Percentiles rank a stretch among this genome's conserved stretches.
Conservation (phyloP, 1,284 basidiomycete genomes). For the Mycena sp. region DNA sequence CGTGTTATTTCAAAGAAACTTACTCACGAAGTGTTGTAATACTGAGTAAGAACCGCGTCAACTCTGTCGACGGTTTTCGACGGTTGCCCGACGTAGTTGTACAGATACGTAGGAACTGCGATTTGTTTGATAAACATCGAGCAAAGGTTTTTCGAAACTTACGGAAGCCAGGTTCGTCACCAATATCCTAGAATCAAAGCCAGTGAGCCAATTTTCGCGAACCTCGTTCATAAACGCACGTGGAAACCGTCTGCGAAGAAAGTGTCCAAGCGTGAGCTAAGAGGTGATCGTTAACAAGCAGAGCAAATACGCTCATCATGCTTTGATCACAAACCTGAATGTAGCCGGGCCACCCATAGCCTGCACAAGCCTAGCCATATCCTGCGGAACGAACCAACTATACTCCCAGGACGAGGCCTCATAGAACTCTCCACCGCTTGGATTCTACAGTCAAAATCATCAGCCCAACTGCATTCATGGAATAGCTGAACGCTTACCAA, state of each 20-base stretch:
- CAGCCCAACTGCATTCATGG: not conserved
- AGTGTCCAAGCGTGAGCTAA: conserved; percentile 26
- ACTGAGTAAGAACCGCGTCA: conserved; percentile 6
- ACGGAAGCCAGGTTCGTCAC: conserved; percentile 31
- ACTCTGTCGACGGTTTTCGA: conserved; percentile 29
- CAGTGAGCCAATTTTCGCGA: not conserved
- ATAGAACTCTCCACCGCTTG: conserved; percentile 50
- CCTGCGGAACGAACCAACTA: conserved; percentile 65
- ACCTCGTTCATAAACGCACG: conserved; percentile 5
- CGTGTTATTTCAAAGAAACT: not conserved
- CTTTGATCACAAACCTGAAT: conserved; percentile 13
- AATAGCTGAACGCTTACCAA: conserved; percentile 52
- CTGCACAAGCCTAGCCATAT: conserved; percentile 63
- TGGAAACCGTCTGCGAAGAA: conserved; percentile 26
- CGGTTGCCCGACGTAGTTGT: conserved; percentile 29
- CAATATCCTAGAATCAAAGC: conserved; percentile 17
- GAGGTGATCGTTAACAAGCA: not conserved
- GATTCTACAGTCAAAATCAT: not conserved
- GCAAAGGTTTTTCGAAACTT: not conserved
- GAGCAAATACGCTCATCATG: not conserved
- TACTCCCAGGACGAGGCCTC: conserved; percentile 46
- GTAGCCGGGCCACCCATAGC: conserved; percentile 21
- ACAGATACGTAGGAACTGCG: conserved; percentile 22
- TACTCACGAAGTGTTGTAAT: conserved; percentile 23
- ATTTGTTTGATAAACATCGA: too few species aligned